Evolutionary conservation across 371 early-diverging fungal genomes (phyloP).

Genomic region (Lichtheimia ornata): DNA sequence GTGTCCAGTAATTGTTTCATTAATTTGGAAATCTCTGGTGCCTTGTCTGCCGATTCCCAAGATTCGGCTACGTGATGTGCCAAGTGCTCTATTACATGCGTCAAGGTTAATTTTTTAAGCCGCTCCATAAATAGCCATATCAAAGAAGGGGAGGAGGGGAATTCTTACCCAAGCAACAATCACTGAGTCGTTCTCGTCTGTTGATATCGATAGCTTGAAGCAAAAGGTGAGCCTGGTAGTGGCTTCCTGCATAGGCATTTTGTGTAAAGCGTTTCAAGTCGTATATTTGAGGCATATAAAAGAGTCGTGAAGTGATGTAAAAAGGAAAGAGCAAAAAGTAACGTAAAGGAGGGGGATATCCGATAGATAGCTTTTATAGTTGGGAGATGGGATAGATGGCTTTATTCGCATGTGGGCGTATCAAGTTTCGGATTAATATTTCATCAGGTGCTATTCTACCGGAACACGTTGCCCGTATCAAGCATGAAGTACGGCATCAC

Average conservation of each 20-base stretch:
- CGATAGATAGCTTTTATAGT: too few species aligned
- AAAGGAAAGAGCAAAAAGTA: background rate
- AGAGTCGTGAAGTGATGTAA: background rate
- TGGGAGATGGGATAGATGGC: too few species aligned
- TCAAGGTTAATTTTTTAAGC: too few species aligned
- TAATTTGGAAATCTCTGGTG: too few species aligned
- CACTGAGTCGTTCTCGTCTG: conserved; percentile 3
- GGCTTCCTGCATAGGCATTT: conserved; percentile 5
- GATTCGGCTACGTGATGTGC: conserved; percentile 3
- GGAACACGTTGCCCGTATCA: too few species aligned
- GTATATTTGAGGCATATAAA: background rate
- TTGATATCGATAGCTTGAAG: conserved; percentile 8
- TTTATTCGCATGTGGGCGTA: too few species aligned
- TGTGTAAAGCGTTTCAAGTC: background rate
- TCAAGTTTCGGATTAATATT: too few species aligned
- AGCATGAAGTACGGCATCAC: too few species aligned
- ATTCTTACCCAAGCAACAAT: conserved; percentile 2
- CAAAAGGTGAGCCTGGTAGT: conserved; percentile 2
- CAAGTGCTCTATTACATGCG: background rate
- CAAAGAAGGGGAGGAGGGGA: too few species aligned
- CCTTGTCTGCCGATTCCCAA: background rate
- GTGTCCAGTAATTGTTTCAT: too few species aligned
- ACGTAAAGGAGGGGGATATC: background rate
- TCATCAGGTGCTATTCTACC: too few species aligned
- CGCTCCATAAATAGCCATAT: too few species aligned